phyloP scores from a whole-genome alignment of 495 filamentous ascomycete genomes.

The Xylaria intraflava region DNA sequence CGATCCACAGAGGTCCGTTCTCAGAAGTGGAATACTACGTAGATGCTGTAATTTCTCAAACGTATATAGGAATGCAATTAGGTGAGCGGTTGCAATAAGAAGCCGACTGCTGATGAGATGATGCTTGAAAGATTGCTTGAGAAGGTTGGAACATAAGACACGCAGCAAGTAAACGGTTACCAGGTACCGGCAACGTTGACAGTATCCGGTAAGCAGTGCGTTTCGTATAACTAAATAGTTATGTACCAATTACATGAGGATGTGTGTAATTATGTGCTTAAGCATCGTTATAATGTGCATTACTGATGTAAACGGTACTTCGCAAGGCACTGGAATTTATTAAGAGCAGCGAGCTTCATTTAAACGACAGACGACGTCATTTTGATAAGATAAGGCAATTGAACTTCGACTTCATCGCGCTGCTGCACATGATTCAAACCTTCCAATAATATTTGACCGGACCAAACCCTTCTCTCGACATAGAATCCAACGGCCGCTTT shows the following conservation, averaged over 20 bases:
- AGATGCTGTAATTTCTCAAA: too few species aligned
- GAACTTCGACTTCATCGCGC: not conserved
- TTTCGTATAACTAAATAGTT: too few species aligned
- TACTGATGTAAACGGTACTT: too few species aligned
- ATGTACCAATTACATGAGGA: too few species aligned
- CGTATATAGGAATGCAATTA: not conserved
- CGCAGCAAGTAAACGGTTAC: too few species aligned
- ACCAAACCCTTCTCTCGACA: not conserved
- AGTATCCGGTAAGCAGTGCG: too few species aligned
- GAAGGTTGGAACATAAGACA: not conserved
- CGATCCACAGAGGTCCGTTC: not conserved
- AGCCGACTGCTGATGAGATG: not conserved
- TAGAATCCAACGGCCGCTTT: not conserved
- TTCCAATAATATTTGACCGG: not conserved
- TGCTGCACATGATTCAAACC: not conserved
- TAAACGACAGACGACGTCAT: conserved; percentile 12
- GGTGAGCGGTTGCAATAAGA: not conserved
- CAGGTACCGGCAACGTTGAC: too few species aligned
- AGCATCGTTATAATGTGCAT: too few species aligned
- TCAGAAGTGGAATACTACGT: not conserved
- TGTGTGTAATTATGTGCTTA: too few species aligned
- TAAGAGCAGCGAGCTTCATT: too few species aligned
- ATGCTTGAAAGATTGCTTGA: not conserved
- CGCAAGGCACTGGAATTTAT: too few species aligned
- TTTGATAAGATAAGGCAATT: conserved; percentile 24